These are phyloP conservation scores for Fomitopsis pinicola DNA, from an alignment of 1,284 basidiomycete species.

Conservation along the genomic window DNA sequence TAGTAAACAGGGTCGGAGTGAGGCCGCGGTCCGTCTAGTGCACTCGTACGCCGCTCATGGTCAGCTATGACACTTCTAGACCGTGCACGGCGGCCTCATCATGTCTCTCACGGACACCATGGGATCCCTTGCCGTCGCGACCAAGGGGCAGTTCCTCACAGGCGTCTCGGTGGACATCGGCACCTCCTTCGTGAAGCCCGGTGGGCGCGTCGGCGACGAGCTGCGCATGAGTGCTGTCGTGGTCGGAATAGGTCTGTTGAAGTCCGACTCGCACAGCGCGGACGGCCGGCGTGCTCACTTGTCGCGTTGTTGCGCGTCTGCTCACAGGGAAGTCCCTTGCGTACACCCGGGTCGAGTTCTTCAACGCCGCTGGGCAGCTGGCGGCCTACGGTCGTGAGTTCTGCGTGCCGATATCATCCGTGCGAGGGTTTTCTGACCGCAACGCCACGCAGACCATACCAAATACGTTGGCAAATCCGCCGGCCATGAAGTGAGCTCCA, in stretches of 20 bases:
- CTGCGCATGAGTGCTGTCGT: constrained; percentile 59
- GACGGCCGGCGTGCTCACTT: neutral
- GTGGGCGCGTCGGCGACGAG: constrained; percentile 60
- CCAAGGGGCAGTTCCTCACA: constrained; percentile 81
- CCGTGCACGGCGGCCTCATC: constrained; percentile 83
- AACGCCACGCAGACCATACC: constrained; percentile 61
- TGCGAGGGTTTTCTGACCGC: neutral
- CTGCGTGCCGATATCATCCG: neutral
- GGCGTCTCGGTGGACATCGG: constrained; percentile 88
- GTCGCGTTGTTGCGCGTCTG: neutral
- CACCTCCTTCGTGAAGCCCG: constrained; percentile 76
- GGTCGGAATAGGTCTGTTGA: constrained; percentile 54
- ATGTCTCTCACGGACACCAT: constrained; percentile 83
- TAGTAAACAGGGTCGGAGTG: constrained; percentile 20
- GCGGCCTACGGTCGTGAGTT: constrained; percentile 78
- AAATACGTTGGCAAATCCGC: constrained; percentile 83
- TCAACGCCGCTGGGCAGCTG: constrained; percentile 63
- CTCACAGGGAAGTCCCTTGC: constrained; percentile 74
- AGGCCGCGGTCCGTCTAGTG: constrained; percentile 1
- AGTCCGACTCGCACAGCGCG: neutral
- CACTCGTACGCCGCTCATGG: neutral
- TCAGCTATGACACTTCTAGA: constrained; percentile 23
- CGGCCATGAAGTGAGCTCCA: constrained; percentile 49
- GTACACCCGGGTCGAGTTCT: constrained; percentile 78
- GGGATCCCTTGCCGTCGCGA: constrained; percentile 79